Percentiles rank a stretch among this genome's conserved stretches.
Conservation (phyloP, 1,139 yeast species). For the Hansenula sp. region DNA sequence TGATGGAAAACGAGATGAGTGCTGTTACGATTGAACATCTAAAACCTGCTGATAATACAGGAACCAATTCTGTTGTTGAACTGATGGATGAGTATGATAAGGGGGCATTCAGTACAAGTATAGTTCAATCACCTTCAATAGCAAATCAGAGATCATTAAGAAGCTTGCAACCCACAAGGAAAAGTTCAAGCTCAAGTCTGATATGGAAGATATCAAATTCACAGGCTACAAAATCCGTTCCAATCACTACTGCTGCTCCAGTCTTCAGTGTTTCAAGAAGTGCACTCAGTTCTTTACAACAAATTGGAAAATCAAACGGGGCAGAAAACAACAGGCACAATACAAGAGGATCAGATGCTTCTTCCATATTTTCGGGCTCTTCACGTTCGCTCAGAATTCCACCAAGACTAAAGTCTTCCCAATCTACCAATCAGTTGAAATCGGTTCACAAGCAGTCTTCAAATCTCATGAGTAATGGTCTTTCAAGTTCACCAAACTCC, state of each 20-base stretch:
- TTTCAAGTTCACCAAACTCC: slow-evolving; percentile 9
- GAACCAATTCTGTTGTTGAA: slow-evolving; percentile 33
- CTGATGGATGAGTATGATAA: slow-evolving; percentile 63
- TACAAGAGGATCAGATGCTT: neutral
- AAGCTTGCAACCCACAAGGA: slow-evolving; percentile 10
- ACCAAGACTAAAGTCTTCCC: slow-evolving; percentile 3
- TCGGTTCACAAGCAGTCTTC: neutral
- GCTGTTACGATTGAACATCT: slow-evolving; percentile 59
- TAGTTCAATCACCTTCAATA: neutral
- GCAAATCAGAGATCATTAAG: neutral
- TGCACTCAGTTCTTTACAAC: slow-evolving; percentile 19
- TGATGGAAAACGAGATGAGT: slow-evolving; percentile 83
- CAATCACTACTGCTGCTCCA: slow-evolving; percentile 17
- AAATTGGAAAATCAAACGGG: slow-evolving; percentile 8
- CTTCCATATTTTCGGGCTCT: neutral
- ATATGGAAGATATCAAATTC: slow-evolving; percentile 20
- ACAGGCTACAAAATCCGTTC: slow-evolving; percentile 17
- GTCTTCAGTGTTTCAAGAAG: slow-evolving; percentile 19
- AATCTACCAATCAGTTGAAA: slow-evolving; percentile 2
- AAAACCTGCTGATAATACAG: slow-evolving; percentile 23
- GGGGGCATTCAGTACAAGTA: slow-evolving; percentile 34
- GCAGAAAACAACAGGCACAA: too few relatives aligned
- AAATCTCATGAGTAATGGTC: slow-evolving; percentile 1
- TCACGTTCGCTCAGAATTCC: slow-evolving; percentile 4
- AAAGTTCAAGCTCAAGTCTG: slow-evolving; percentile 10